Evolutionary conservation across 495 filamentous ascomycete species (phyloP), one percentile per base, ranked within the genome.

Genomic region (Penicillium fimorum): DNA sequence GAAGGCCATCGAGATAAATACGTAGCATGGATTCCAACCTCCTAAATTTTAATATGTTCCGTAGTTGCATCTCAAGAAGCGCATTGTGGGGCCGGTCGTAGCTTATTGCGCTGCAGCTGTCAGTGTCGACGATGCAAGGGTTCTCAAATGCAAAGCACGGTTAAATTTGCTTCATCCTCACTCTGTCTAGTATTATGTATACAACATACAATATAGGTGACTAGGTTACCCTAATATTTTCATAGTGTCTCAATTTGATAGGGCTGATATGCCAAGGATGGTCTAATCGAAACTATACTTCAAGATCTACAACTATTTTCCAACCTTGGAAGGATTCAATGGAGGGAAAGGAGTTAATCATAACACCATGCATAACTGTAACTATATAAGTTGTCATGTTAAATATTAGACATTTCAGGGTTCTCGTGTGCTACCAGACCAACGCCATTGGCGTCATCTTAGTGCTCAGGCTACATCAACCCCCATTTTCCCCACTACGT

Each of bases 371-470:
- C 33, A 35, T 6, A 37, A 37, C 8, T 35, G 10, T 13, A 35
- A 35, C 4, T 35, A 35, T 35, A 35, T 13, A 4, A 35, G 12
- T 13, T 35, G 13, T 12, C 13, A 35, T 12, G 2, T 35, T 27
- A 7, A 7, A 37, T 13, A 37, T 37, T 12, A 5, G 2, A 25
- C 27, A 22, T 12, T 22, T 22, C 43, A 27, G n/a, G 24, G 11
- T 24, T 38, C 33, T 25, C 33, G 43, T 54, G 45, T 53, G 50
- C 44, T 40, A 51, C 40, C 54, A 44, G 5, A 38, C 29, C 18
- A 55, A 53, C 57, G 64, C 64, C 61, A 55, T 66, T 58, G 49
- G 45, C 61, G 64, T 64, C 61, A 66, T 64, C 45, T 11, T 46
- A 13, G 49, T 42, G 52, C 27, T 50, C 27, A 46, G 47, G 43